Base-by-base conservation (phyloP, 768 basidiomycete genomes). In the Porphyrellus cyaneotinctus region DNA sequence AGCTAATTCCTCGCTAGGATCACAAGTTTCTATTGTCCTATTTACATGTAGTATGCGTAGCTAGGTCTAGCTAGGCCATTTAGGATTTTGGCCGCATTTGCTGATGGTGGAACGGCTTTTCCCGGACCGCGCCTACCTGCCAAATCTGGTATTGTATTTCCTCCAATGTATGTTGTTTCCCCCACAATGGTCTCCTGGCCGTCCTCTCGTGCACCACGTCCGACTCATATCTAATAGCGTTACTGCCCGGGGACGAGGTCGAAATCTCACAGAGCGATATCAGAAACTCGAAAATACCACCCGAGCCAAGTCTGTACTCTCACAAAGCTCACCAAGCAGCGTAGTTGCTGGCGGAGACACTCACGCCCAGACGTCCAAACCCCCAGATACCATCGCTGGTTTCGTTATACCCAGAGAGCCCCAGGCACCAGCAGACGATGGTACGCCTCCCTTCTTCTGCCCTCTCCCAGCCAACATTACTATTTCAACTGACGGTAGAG, bases 381-480 rank as follows among this genome's bases (percentile, higher is more conserved):
- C 32, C 5, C 35, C 48, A 1, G 42, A 56, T 49, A 66, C 57
- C 42, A 58, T 68, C 18, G 58, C 56, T 23, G 67, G 64, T 14
- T 59, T 70, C n/a, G 39, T 74, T 24, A 70, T 91, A 56, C 87
- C 89, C 3, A 71, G 79, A 56, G 70, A 79, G 52, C 89, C 89
- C 0, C 75, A 68, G 39, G 74, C 78, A 2, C 89, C 88, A 3
- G 77, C 75, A 48, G 74, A 82, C 43, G 88, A 91, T 64, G 88
- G 56, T 57, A 0, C 13, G 52, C 43, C 18, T 5, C 3, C 10
- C 22, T 4, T 24, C n/a, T 13, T 28, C n/a, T 32, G 6, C 2
- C 20, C 26, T 12, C 12, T n/a, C n/a, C n/a, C n/a, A n/a, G n/a
- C n/a, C n/a, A n/a, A n/a, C 24, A 4, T 11, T 11, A 6, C 7